Base-by-base conservation (phyloP, 768 basidiomycete genomes). In the Porpolomopsis calyptriformis region DNA sequence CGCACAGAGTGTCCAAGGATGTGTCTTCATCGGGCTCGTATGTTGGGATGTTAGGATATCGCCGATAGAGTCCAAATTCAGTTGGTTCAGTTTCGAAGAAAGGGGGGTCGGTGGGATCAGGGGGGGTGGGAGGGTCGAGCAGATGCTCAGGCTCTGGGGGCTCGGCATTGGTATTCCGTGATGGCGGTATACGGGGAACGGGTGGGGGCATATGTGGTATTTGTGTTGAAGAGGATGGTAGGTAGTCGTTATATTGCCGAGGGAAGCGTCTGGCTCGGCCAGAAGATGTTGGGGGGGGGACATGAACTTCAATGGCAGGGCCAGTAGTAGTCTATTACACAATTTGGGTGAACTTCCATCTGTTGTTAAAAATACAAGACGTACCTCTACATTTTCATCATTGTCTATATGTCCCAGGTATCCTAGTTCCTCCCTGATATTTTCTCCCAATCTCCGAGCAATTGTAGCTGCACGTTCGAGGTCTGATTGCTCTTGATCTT, bases 281-380 rank as follows among this genome's bases (percentile, higher is more conserved):
- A 19, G 40, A 42, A 26, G 40, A 42, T 23, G 40, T 42, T 22
- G 40, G 24, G 11, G 40, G 40, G 22, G 40, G 19, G 40, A 27
- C 8, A 22, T 22, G 40, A 18, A 23, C 19, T 27, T 42, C 40
- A 26, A 23, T 9, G 9, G 40, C 6, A 14, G 24, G 16, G 23
- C 23, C 25, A 20, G 16, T 8, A 11, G 23, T 7, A 23, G 29
- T 7, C 14, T 31, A 31, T 31, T 14, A 7, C 29, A 31, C 7
- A 31, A n/a, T n/a, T n/a, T n/a, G n/a, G n/a, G n/a, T n/a, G n/a
- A n/a, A n/a, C n/a, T n/a, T n/a, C n/a, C n/a, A n/a, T n/a, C n/a
- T n/a, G n/a, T n/a, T n/a, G 29, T 14, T 31, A 31, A 31, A 31
- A 7, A 14, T 7, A 31, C 29, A 31, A 14, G 29, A 14, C 29